phyloP scores from a whole-genome alignment of 2,329 filamentous ascomycete genomes.

The Sporothrix mexicana region DNA sequence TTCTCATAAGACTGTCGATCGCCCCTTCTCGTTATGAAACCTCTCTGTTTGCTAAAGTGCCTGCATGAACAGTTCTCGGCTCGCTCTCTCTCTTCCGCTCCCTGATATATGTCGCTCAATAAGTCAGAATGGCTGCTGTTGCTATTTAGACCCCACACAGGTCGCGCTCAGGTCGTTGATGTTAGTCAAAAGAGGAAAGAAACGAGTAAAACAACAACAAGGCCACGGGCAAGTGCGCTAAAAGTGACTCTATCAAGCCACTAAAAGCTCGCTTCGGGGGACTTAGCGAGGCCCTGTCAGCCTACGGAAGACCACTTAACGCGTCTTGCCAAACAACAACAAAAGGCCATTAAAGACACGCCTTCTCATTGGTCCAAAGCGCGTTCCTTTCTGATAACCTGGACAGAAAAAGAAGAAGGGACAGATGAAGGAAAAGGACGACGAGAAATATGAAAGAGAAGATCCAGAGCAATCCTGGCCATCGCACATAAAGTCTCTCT shows the following conservation, averaged over 20 bases:
- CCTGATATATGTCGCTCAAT: not conserved
- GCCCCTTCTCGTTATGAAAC: conserved; percentile 7
- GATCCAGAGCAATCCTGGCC: too few species aligned
- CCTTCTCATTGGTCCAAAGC: not conserved
- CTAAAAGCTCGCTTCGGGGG: not conserved
- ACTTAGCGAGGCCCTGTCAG: not conserved
- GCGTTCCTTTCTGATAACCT: not conserved
- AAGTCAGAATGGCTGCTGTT: conserved; percentile 15
- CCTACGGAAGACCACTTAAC: conserved; percentile 13
- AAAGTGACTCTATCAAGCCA: not conserved
- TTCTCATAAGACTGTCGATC: not conserved
- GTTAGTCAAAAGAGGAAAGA: conserved; percentile 27
- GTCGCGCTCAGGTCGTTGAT: not conserved
- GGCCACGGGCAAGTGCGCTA: not conserved
- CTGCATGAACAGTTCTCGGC: not conserved
- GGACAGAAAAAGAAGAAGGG: not conserved
- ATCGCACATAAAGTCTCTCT: too few species aligned
- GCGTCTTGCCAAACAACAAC: conserved; percentile 5
- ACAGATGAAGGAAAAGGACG: too few species aligned
- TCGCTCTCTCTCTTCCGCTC: not conserved
- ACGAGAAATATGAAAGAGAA: too few species aligned
- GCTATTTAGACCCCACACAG: conserved; percentile 24
- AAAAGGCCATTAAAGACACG: not conserved
- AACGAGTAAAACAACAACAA: conserved; percentile 26
- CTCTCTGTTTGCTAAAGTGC: not conserved